A percentile compares a stretch with the other conserved stretches of the same genome.
Evolutionary conservation across 495 filamentous ascomycete genomes (phyloP).

Genomic region (Rostrohypoxylon terebratum): DNA sequence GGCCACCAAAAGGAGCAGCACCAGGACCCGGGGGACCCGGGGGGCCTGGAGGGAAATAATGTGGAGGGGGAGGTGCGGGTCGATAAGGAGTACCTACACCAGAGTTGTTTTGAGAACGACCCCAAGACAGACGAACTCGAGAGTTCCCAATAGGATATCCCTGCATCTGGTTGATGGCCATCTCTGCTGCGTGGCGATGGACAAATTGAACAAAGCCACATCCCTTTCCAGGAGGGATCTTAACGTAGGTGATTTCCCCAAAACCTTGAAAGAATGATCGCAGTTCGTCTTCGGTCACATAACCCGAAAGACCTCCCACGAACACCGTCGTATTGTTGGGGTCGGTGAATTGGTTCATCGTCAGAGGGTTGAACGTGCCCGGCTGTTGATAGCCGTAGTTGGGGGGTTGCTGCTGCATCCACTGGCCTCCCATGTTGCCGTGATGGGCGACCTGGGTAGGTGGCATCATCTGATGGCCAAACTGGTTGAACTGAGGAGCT

Average conservation of each 20-base stretch:
- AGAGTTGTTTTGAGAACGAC: slow-evolving; percentile 98
- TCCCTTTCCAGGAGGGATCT: slow-evolving; percentile 99
- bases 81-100: slow-evolving; percentile 98
- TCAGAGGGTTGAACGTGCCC: slow-evolving; percentile 60
- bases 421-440: slow-evolving; percentile 54
- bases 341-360: slow-evolving; percentile 99
- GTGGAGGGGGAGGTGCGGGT: slow-evolving; percentile 91
- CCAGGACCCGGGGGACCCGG: slow-evolving; percentile 68
- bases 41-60: slow-evolving; percentile 82
- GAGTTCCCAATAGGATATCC: slow-evolving; percentile 99
- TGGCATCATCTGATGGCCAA: slow-evolving; percentile 56
- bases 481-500: slow-evolving; percentile 54
- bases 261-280: slow-evolving; percentile 99
- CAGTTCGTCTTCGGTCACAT: slow-evolving; percentile 99
- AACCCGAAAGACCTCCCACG: slow-evolving; percentile 95
- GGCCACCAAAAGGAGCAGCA: slow-evolving; percentile 46
- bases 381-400: slow-evolving; percentile 68
- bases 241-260: slow-evolving; percentile 99
- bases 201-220: slow-evolving; percentile 99
- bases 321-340: slow-evolving; percentile 99
- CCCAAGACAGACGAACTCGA: slow-evolving; percentile 96
- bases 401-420: slow-evolving; percentile 51
- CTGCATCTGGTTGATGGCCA: slow-evolving; percentile 99
- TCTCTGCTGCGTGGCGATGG: slow-evolving; percentile 97
- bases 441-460: slow-evolving; percentile 52